A percentile compares a stretch with the other conserved stretches of the same genome.
These are phyloP conservation scores for Agroathelia rolfsii DNA, from an alignment of 1,284 basidiomycete species.

Conservation along the genomic window DNA sequence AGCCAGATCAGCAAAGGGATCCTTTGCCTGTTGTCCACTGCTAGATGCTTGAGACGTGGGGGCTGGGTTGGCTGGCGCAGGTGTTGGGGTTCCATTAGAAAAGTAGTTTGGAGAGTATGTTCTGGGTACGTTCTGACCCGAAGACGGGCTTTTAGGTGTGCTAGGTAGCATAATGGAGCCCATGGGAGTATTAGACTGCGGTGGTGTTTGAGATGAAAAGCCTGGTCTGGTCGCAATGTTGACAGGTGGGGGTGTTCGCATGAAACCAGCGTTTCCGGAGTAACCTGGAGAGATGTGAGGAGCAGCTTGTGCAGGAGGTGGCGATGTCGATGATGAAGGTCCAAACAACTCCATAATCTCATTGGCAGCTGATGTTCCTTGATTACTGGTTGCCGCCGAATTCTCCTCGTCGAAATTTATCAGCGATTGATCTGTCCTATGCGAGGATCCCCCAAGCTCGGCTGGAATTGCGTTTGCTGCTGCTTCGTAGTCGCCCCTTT, in stretches of 20 bases:
- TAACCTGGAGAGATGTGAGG: constrained; percentile 2
- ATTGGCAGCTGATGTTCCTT: constrained; percentile 24
- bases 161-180: constrained; percentile 43
- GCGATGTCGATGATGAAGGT: constrained; percentile 15
- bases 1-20: constrained; percentile 74
- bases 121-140: too few relatives aligned
- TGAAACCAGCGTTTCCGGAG: constrained; percentile 6
- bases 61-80: constrained; percentile 14
- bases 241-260: constrained; percentile 15
- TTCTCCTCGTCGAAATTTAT: constrained; percentile 62
- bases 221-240: constrained; percentile 16
- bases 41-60: constrained; percentile 14
- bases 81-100: constrained; percentile 2
- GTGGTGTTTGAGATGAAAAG: too few relatives aligned
- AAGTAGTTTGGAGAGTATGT: too few relatives aligned
- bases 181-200: too few relatives aligned
- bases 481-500: constrained; percentile 74
- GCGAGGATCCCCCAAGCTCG: constrained; percentile 33
- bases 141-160: constrained; percentile 35
- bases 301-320: constrained; percentile 2
- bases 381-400: constrained; percentile 8
- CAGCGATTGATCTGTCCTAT: constrained; percentile 35
- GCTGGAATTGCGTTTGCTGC: constrained; percentile 56
- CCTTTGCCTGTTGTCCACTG: constrained; percentile 36
- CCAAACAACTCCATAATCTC: constrained; percentile 55